A percentile compares a stretch with the other conserved stretches of the same genome.
Evolutionary conservation across 2,329 filamentous ascomycete genomes (phyloP).

Genomic region (Pseudogymnoascus sp.): DNA sequence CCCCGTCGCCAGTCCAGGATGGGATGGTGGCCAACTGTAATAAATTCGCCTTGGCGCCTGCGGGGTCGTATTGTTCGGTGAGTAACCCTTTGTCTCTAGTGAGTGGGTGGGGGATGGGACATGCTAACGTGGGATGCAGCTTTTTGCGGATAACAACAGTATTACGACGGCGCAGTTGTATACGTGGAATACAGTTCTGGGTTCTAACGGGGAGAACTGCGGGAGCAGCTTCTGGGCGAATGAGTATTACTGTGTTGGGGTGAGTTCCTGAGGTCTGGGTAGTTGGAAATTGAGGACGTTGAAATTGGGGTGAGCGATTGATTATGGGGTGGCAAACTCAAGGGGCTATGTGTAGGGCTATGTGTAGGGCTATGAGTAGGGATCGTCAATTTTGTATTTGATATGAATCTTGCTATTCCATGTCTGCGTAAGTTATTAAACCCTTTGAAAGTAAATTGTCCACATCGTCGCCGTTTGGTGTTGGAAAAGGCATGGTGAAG

Average conservation of each 20-base stretch:
- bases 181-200: constrained; percentile 26
- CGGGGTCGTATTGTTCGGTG: constrained; percentile 21
- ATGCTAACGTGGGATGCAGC: background rate
- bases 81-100: background rate
- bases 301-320: background rate
- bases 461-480: background rate
- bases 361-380: background rate
- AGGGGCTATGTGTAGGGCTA: background rate
- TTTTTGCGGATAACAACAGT: constrained; percentile 22
- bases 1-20: constrained; percentile 23
- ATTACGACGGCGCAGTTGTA: constrained; percentile 24
- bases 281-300: background rate
- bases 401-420: background rate
- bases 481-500: background rate
- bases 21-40: constrained; percentile 24
- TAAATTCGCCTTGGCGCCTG: constrained; percentile 21
- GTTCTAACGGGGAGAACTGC: constrained; percentile 22
- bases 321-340: background rate
- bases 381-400: background rate
- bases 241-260: constrained; percentile 24
- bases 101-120: background rate
- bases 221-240: constrained; percentile 18
- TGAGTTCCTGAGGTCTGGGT: background rate
- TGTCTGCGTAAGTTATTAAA: background rate
- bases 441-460: background rate